phyloP scores from a whole-genome alignment of 2,329 filamentous ascomycete genomes.

The Ophiostoma angusticollis region DNA sequence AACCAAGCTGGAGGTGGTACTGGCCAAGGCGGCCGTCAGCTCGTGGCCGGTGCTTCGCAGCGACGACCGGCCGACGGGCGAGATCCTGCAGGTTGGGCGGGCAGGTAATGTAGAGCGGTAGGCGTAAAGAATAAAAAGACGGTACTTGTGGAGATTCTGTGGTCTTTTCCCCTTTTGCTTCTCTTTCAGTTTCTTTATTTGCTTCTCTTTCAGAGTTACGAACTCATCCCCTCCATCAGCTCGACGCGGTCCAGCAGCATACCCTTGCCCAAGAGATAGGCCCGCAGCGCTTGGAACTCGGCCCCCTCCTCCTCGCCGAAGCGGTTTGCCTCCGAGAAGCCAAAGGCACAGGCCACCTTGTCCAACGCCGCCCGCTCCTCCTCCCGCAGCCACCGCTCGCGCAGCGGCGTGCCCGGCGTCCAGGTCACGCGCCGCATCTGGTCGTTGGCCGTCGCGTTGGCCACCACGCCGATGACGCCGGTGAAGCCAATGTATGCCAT shows the following conservation, averaged over 20 bases:
- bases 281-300: slow-evolving; percentile 76
- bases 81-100: slow-evolving; percentile 81
- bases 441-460: slow-evolving; percentile 78
- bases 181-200: not conserved
- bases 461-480: slow-evolving; percentile 68
- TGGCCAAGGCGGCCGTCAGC: slow-evolving; percentile 58
- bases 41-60: slow-evolving; percentile 79
- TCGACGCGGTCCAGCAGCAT: slow-evolving; percentile 87
- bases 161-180: not conserved
- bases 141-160: too few species aligned
- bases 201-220: slow-evolving; percentile 9
- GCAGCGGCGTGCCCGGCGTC: slow-evolving; percentile 67
- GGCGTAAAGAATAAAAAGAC: not conserved
- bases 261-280: slow-evolving; percentile 68
- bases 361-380: slow-evolving; percentile 83
- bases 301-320: slow-evolving; percentile 82
- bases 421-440: slow-evolving; percentile 92
- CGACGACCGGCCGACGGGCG: slow-evolving; percentile 54
- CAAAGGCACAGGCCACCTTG: slow-evolving; percentile 77
- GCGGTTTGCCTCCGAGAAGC: slow-evolving; percentile 68
- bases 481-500: slow-evolving; percentile 75
- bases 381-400: slow-evolving; percentile 75
- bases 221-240: slow-evolving; percentile 80
- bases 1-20: slow-evolving; percentile 73
- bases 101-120: slow-evolving; percentile 40